Evolutionary conservation across 2,329 filamentous ascomycete genomes (phyloP).

Genomic region (Alternaria angustiovoidea): DNA sequence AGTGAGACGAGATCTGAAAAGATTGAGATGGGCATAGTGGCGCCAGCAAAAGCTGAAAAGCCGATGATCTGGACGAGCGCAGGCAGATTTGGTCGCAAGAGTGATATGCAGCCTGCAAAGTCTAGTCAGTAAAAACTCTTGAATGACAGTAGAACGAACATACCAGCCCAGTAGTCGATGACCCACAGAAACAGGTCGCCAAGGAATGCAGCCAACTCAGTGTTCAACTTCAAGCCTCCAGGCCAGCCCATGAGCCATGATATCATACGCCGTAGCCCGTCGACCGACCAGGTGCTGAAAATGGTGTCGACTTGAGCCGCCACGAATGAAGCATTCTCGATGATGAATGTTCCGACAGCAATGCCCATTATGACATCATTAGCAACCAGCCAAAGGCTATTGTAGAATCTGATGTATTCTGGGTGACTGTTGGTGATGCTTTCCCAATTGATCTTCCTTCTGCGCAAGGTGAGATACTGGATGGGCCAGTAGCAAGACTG

Average conservation of each 20-base stretch:
- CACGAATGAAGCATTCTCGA: slow-evolving; percentile 89
- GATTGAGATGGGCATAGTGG: slow-evolving; percentile 94
- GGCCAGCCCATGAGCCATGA: slow-evolving; percentile 91
- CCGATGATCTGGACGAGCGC: slow-evolving; percentile 91
- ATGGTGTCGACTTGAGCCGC: slow-evolving; percentile 79
- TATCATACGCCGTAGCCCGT: slow-evolving; percentile 87
- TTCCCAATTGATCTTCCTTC: slow-evolving; percentile 90
- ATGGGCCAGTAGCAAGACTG: slow-evolving; percentile 99
- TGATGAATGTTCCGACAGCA: slow-evolving; percentile 93
- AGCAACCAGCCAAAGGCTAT: slow-evolving; percentile 96
- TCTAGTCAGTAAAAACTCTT: slow-evolving; percentile 17
- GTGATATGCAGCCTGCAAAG: slow-evolving; percentile 73
- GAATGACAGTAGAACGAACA: slow-evolving; percentile 33
- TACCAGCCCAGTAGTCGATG: slow-evolving; percentile 95
- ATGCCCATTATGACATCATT: slow-evolving; percentile 99
- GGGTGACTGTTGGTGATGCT: slow-evolving; percentile 95
- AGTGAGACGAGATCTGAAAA: slow-evolving; percentile 93
- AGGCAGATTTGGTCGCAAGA: slow-evolving; percentile 81
- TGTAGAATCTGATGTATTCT: slow-evolving; percentile 99
- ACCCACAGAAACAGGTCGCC: slow-evolving; percentile 98
- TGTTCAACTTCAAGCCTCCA: slow-evolving; percentile 93
- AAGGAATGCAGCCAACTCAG: slow-evolving; percentile 89
- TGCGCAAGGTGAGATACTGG: slow-evolving; percentile 90
- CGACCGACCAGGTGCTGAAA: slow-evolving; percentile 82
- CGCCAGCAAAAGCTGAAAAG: slow-evolving; percentile 92